Evolutionary conservation across 352 stramenopile species (phyloP), one percentile per base, ranked within the genome.

Genomic region (Phytophthora pini): DNA sequence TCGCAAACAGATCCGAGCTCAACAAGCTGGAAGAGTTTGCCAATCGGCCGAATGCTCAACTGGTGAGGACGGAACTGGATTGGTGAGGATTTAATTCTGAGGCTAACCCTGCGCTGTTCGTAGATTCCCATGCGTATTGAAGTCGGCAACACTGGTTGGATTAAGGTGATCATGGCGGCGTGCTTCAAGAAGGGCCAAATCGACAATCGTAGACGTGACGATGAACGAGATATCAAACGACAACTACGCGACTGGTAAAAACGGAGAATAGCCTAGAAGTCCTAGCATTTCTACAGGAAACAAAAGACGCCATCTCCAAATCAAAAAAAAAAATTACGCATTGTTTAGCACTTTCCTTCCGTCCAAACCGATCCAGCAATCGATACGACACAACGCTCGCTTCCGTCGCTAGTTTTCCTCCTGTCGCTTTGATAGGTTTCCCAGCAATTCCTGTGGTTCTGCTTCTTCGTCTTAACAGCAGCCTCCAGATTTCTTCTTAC

Each of bases 401-500:
- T 41, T 54, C 11, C 10, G 45, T 57, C 34, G 40, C 58, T 63
- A 58, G 46, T 58, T 50, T 48, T 32, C 8, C 32, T 66, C 46
- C 40, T 58, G 44, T 60, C 26, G 27, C 27, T 24, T 56, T 15
- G 29, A 17, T 49, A 61, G 43, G 34, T 56, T 36, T 20, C 44
- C 66, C 57, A 53, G 27, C 50, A 26, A 36, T 43, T 55, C n/a
- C 11, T 70, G 31, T 49, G 38, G 46, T 45, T 47, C 24, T 26
- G 36, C 38, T 40, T 47, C n/a, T 20, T 39, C 27, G 4, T 48
- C n/a, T 54, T 77, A 88, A 77, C 89, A 95, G 77, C 87, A 95
- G 64, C 82, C 87, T 38, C 84, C 75, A 43, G 83, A 79, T 75
- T 93, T 95, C 72, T 92, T 91, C 74, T 93, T 92, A 67, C 82